Percentiles rank a stretch among this genome's conserved stretches.
phyloP scores from a whole-genome alignment of 2,329 filamentous ascomycete genomes.

The Exserohilum rostratum region DNA sequence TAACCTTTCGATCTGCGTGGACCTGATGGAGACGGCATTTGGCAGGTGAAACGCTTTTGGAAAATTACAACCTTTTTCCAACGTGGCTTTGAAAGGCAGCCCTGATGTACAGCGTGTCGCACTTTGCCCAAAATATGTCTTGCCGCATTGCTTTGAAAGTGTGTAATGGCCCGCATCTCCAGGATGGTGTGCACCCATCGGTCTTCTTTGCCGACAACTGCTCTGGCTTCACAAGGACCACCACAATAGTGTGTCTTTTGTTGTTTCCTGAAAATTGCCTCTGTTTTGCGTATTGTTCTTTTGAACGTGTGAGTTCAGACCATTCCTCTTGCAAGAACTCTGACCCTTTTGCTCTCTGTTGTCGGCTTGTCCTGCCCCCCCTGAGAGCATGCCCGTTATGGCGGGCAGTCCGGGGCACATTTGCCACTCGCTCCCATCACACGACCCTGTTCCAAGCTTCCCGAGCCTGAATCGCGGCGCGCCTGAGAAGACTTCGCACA shows the following conservation, averaged over 20 bases:
- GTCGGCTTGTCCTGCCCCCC: not conserved
- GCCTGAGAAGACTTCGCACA: not conserved
- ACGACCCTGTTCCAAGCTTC: not conserved
- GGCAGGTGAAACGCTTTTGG: not conserved
- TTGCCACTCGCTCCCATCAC: not conserved
- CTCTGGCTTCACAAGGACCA: not conserved
- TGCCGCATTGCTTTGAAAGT: not conserved
- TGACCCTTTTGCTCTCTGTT: not conserved
- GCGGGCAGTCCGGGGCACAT: not conserved
- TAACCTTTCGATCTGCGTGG: not conserved
- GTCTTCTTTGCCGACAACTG: not conserved
- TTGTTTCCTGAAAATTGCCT: not conserved
- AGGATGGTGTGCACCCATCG: not conserved
- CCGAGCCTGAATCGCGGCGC: not conserved
- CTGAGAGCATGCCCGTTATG: not conserved
- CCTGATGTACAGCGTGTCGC: not conserved
- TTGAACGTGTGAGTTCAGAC: not conserved
- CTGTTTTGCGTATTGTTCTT: not conserved
- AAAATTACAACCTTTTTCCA: not conserved
- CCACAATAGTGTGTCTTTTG: not conserved
- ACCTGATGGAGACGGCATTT: not conserved
- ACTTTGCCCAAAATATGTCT: not conserved
- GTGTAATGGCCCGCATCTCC: not conserved
- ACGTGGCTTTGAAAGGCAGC: not conserved
- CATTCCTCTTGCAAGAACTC: not conserved